phyloP scores from a whole-genome alignment of 2,329 filamentous ascomycete species.

The Apiospora arundinis region DNA sequence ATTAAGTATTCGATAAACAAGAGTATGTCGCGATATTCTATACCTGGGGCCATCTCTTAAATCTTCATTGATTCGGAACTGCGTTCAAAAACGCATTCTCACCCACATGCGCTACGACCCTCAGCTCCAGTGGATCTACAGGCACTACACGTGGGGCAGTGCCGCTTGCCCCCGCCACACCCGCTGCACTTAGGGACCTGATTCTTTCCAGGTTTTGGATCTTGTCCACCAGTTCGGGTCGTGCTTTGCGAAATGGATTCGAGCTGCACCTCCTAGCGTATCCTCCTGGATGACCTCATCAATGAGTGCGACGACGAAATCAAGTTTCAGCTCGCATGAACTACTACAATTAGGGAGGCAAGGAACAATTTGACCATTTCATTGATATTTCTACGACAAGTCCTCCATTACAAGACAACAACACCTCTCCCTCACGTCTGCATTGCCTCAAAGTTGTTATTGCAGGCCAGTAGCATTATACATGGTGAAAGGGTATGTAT shows the following conservation, averaged over 20 bases:
- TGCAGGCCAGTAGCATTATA: no score
- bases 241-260: neutral
- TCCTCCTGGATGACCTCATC: neutral
- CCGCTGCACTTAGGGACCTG: neutral
- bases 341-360: neutral
- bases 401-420: neutral
- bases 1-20: no score
- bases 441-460: neutral
- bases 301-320: neutral
- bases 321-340: neutral
- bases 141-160: neutral
- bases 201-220: neutral
- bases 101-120: no score
- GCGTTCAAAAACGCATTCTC: no score
- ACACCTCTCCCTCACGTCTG: neutral
- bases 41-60: no score
- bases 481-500: no score
- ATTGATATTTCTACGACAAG: neutral
- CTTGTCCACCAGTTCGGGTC: neutral
- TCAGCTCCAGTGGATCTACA: no score
- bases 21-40: no score
- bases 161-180: neutral
- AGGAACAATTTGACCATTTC: neutral
- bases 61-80: no score
- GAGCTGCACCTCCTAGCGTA: neutral